Conservation (phyloP, 257 asterid species). For the Solanum appendiculatum region DNA sequence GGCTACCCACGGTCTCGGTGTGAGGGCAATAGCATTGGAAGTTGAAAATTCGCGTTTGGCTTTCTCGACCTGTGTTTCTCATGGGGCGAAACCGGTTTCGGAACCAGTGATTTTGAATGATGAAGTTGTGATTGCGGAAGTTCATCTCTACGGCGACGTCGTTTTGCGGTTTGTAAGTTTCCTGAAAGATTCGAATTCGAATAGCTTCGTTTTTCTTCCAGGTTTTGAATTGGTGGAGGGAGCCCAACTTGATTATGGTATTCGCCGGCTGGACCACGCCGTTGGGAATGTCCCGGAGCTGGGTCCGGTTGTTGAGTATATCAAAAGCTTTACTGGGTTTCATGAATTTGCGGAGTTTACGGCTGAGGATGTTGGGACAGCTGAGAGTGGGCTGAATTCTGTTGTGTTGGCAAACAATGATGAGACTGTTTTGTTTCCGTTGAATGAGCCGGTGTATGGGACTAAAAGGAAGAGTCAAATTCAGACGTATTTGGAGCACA, state of each 20-base stretch:
- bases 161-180: conserved; percentile 52
- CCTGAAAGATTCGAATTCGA: neutral
- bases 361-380: conserved; percentile 71
- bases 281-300: conserved; percentile 76
- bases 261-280: conserved; percentile 72
- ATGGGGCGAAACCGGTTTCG: conserved; percentile 51
- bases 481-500: conserved; percentile 93
- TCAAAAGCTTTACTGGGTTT: conserved; percentile 61
- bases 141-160: conserved; percentile 71
- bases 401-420: conserved; percentile 69
- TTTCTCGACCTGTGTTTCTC: conserved; percentile 39
- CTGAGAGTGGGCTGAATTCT: conserved; percentile 82
- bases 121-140: conserved; percentile 41
- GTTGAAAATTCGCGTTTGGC: conserved; percentile 53
- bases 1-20: conserved; percentile 64
- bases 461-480: conserved; percentile 91
- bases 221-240: conserved; percentile 18
- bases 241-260: conserved; percentile 61
- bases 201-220: conserved; percentile 32
- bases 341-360: conserved; percentile 92
- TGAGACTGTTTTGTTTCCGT: conserved; percentile 63
- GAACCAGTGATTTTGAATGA: conserved; percentile 28
- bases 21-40: conserved; percentile 55
- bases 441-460: conserved; percentile 80
- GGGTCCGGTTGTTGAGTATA: conserved; percentile 55